Percentiles rank a stretch among this genome's conserved stretches.
Conservation (phyloP, 148 eudicot species). For the Bassia scoparia region DNA sequence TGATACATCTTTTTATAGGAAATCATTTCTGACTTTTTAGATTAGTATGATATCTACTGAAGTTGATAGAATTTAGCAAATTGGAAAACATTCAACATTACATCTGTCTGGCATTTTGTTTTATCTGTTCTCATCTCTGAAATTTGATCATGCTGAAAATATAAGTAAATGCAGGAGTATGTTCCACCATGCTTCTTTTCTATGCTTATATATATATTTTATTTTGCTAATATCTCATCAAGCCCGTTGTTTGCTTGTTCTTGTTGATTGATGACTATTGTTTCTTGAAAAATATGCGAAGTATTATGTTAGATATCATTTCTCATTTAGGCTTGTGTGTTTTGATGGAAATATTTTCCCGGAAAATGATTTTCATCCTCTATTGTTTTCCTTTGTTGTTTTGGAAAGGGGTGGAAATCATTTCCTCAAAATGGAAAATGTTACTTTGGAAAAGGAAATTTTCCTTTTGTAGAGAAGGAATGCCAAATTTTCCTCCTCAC, state of each 20-base stretch:
- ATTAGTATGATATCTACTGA: background rate
- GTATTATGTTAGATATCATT: too few species aligned
- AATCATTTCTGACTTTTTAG: background rate
- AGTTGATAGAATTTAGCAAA: background rate
- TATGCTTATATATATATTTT: background rate
- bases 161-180: background rate
- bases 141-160: background rate
- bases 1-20: background rate
- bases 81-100: background rate
- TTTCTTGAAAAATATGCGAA: too few species aligned
- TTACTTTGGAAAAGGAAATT: too few species aligned
- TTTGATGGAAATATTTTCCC: too few species aligned
- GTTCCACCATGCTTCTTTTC: background rate
- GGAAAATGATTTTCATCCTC: too few species aligned
- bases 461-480: too few species aligned
- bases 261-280: too few species aligned
- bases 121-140: background rate
- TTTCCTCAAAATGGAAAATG: too few species aligned
- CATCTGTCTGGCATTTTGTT: background rate
- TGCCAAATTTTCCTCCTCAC: too few species aligned
- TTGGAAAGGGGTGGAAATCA: too few species aligned
- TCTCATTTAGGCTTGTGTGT: too few species aligned
- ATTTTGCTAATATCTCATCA: background rate
- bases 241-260: background rate
- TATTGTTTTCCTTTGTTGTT: too few species aligned